Percentiles rank a stretch among this genome's conserved stretches.
Evolutionary conservation across 1,139 yeast genomes (phyloP).

Genomic region (Arxiozyma bovina): DNA sequence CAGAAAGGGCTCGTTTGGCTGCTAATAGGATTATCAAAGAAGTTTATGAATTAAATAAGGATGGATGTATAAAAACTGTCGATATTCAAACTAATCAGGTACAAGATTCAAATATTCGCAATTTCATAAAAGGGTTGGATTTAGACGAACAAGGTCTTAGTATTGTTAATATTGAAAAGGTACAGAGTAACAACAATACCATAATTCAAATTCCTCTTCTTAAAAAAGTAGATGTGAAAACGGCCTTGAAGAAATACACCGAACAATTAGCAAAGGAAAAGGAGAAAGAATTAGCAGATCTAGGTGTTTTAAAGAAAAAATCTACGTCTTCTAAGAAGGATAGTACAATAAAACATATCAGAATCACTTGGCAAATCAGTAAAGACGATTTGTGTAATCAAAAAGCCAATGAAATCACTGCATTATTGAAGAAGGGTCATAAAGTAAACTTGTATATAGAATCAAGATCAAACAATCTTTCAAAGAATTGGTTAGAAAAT

Average conservation of each 20-base stretch:
- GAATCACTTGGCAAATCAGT: conserved; percentile 40
- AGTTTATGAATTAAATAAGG: conserved; percentile 19
- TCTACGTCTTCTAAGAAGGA: conserved; percentile 21
- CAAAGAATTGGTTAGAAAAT: conserved; percentile 21
- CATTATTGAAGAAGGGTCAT: conserved; percentile 34
- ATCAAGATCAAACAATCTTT: conserved; percentile 20
- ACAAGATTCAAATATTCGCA: conserved; percentile 16
- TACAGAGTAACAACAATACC: conserved; percentile 4
- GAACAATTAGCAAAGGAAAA: conserved; percentile 34
- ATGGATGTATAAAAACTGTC: conserved; percentile 22
- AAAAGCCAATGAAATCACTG: conserved; percentile 36
- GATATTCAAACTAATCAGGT: conserved; percentile 17
- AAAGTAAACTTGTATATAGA: conserved; percentile 35
- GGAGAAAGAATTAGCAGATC: conserved; percentile 27
- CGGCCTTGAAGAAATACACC: conserved; percentile 34
- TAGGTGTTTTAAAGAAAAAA: conserved; percentile 17
- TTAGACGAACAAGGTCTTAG: conserved; percentile 20
- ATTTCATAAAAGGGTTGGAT: conserved; percentile 22
- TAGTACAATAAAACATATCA: conserved; percentile 32
- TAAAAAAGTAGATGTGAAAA: conserved; percentile 31
- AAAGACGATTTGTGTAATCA: conserved; percentile 37
- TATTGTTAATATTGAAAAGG: conserved; percentile 21
- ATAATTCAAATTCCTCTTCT: conserved; percentile 28
- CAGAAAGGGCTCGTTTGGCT: conserved; percentile 26
- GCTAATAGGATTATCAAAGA: conserved; percentile 18